A percentile compares a stretch with the other conserved stretches of the same genome.
phyloP scores from a whole-genome alignment of 2,329 filamentous ascomycete species.

The Trichoderma breve region DNA sequence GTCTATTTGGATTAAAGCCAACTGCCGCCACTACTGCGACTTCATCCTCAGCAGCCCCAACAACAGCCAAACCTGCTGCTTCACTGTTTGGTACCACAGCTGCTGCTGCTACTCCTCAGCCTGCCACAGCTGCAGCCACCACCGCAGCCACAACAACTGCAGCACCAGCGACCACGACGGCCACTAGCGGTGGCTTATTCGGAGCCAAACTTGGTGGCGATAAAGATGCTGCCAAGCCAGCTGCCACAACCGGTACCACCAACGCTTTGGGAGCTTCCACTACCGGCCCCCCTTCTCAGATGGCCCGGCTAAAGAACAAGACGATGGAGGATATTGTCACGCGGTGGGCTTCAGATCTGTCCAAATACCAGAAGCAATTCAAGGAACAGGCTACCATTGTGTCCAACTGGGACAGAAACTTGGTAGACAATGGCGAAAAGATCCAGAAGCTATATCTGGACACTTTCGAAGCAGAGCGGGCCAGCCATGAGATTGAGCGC shows the following conservation, averaged over 20 bases:
- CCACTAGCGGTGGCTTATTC: conserved; percentile 34
- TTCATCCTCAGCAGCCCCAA: conserved; percentile 28
- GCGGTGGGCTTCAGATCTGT: conserved; percentile 90
- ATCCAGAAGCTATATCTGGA: conserved; percentile 90
- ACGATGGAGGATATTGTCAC: conserved; percentile 99
- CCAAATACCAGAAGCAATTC: conserved; percentile 96
- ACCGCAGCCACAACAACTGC: conserved; percentile 27
- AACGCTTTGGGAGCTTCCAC: conserved; percentile 68
- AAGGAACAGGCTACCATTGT: conserved; percentile 85
- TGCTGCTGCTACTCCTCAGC: conserved; percentile 22
- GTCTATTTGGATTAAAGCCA: conserved; percentile 37
- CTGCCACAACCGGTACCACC: conserved; percentile 32
- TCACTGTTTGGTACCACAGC: conserved; percentile 29
- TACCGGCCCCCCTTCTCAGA: conserved; percentile 74
- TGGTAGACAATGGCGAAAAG: conserved; percentile 93
- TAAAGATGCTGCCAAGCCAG: conserved; percentile 32
- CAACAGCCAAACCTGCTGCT: conserved; percentile 27
- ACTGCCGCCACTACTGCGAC: conserved; percentile 33
- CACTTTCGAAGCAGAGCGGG: conserved; percentile 90
- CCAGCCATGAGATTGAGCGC: conserved; percentile 89
- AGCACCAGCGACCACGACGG: conserved; percentile 30
- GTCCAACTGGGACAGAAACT: conserved; percentile 83
- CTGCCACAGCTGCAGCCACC: conserved; percentile 23
- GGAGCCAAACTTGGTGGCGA: conserved; percentile 36
- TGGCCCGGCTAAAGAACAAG: conserved; percentile 93